These are phyloP conservation scores for Alternaria consortialis DNA, from an alignment of 2,329 filamentous ascomycete species.

Conservation along the genomic window DNA sequence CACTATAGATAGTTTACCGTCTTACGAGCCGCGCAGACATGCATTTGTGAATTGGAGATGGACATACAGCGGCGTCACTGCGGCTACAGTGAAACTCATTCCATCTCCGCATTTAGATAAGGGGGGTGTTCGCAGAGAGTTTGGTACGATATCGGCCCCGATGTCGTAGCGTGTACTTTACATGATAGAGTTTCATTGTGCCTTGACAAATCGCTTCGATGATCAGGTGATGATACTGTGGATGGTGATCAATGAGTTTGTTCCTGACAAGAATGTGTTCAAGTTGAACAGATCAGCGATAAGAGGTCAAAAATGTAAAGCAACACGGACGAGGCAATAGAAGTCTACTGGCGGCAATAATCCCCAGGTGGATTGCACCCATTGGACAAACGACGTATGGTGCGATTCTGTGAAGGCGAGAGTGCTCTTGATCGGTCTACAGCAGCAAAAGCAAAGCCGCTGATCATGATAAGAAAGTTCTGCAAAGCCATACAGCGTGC, in stretches of 20 bases:
- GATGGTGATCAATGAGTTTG: background rate
- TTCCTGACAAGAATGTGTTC: background rate
- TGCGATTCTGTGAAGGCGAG: background rate
- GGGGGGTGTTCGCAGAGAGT: constrained; percentile 4
- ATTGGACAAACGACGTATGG: background rate
- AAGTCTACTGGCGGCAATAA: background rate
- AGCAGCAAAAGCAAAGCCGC: constrained; percentile 2
- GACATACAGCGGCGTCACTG: background rate
- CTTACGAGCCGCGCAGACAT: constrained; percentile 5
- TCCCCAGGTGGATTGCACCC: background rate
- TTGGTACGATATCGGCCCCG: constrained; percentile 15
- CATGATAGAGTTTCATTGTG: background rate
- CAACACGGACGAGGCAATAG: background rate
- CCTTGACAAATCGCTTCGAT: background rate
- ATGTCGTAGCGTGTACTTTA: constrained; percentile 14
- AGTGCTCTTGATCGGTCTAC: background rate
- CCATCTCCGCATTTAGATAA: background rate
- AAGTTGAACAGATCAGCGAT: background rate
- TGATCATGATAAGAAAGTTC: background rate
- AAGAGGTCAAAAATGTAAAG: background rate
- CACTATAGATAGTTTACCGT: background rate
- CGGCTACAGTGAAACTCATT: constrained; percentile 1
- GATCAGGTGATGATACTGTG: background rate
- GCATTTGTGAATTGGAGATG: constrained; percentile 6
- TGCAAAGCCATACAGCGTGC: background rate